Conservation (phyloP, 83 land plant species). For the Picea abies region DNA sequence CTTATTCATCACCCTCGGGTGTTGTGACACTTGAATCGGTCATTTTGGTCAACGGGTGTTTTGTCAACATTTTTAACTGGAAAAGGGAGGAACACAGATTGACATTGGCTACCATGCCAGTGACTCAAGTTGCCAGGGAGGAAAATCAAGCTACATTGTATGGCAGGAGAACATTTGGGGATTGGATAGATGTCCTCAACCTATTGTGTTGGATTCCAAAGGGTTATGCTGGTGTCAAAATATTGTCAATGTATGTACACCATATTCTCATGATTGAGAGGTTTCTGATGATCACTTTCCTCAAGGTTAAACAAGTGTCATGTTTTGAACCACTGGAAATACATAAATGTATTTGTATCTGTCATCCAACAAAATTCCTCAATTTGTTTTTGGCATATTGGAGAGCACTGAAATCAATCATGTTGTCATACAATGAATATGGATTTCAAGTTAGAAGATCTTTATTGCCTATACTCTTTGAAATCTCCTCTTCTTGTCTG, state of each 20-base stretch:
- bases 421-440: constrained; percentile 25
- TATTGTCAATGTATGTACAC: constrained; percentile 17
- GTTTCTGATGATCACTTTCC: constrained; percentile 8
- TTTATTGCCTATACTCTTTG: constrained; percentile 5
- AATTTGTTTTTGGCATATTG: too few species aligned
- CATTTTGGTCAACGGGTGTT: too few species aligned
- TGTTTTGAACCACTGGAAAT: background rate
- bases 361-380: too few species aligned
- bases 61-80: too few species aligned
- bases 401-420: constrained; percentile 45
- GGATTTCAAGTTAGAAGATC: constrained; percentile 22
- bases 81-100: background rate
- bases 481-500: constrained; percentile 19
- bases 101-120: background rate
- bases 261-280: constrained; percentile 50
- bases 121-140: background rate
- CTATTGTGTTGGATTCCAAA: constrained; percentile 49
- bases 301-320: background rate
- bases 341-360: background rate
- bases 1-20: too few species aligned
- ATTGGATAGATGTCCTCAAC: constrained; percentile 38
- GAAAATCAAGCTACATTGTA: background rate
- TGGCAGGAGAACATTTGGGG: constrained; percentile 11
- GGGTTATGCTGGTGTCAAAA: constrained; percentile 24
- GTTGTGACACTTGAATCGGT: too few species aligned